These are phyloP conservation scores for Pseudozyma tsukubaensis DNA, from an alignment of 1,284 basidiomycete genomes.

Conservation along the genomic window DNA sequence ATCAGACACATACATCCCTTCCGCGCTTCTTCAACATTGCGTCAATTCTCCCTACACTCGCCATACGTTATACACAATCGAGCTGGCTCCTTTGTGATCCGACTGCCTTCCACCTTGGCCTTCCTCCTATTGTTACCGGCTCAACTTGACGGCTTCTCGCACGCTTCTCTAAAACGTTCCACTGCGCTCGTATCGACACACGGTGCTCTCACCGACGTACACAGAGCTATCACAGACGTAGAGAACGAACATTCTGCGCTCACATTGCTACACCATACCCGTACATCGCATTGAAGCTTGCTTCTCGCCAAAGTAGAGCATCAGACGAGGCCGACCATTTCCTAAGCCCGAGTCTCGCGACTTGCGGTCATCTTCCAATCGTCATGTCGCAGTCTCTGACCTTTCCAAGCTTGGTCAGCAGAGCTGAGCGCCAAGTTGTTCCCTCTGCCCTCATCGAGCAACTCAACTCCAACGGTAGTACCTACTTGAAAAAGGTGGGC, in stretches of 20 bases:
- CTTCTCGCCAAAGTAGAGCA: too few relatives aligned
- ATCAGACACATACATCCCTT: too few relatives aligned
- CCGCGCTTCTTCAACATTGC: background rate
- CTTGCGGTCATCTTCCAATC: constrained; percentile 2
- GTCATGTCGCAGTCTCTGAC: constrained; percentile 19
- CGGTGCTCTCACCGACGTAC: too few relatives aligned
- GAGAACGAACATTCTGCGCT: too few relatives aligned
- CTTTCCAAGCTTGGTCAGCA: constrained; percentile 6
- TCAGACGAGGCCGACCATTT: too few relatives aligned
- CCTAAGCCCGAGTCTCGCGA: constrained; percentile 8
- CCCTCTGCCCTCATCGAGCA: constrained; percentile 38
- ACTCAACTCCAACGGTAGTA: constrained; percentile 44
- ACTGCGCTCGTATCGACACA: too few relatives aligned
- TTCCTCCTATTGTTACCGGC: background rate
- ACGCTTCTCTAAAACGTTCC: too few relatives aligned
- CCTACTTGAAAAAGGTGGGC: constrained; percentile 40
- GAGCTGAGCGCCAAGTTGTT: constrained; percentile 24
- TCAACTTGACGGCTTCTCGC: background rate
- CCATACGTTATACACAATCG: constrained; percentile 8
- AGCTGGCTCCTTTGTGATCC: constrained; percentile 22
- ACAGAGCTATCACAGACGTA: too few relatives aligned
- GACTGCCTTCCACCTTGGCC: background rate
- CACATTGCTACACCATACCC: too few relatives aligned
- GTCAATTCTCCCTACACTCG: background rate
- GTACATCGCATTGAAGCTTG: too few relatives aligned